Evolutionary conservation across 1,284 basidiomycete genomes (phyloP).

Genomic region (Puccinia polysora): DNA sequence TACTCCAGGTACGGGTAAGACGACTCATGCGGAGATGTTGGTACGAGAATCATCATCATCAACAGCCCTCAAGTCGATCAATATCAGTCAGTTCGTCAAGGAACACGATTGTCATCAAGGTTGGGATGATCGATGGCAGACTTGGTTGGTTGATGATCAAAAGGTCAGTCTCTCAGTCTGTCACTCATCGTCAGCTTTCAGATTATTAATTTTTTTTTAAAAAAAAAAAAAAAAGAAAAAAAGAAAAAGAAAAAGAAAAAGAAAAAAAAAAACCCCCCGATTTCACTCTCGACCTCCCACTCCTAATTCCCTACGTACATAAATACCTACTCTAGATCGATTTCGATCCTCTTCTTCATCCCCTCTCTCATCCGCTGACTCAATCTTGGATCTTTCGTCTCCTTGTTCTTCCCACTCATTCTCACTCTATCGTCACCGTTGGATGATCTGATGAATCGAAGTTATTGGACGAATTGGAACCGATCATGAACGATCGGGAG

Average conservation of each 20-base stretch:
- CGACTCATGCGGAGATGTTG: conserved; percentile 79
- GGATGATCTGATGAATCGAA: conserved; percentile 51
- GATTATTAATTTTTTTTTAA: neutral
- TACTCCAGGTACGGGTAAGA: conserved; percentile 68
- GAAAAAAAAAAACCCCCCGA: no score
- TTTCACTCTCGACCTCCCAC: neutral
- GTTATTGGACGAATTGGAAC: conserved; percentile 73
- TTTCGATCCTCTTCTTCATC: no score
- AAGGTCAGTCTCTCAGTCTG: conserved; percentile 59
- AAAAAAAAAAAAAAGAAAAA: no score
- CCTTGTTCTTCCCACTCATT: neutral
- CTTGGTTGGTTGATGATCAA: conserved; percentile 91
- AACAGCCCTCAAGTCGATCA: conserved; percentile 65
- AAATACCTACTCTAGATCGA: no score
- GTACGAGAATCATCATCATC: conserved; percentile 54
- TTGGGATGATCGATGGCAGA: conserved; percentile 90
- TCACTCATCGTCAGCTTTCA: conserved; percentile 2
- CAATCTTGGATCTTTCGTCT: no score
- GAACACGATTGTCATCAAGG: conserved; percentile 73
- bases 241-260: no score
- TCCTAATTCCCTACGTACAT: no score
- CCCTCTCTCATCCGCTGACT: no score
- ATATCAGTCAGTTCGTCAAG: conserved; percentile 85
- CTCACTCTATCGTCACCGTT: neutral
- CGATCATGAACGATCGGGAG: conserved; percentile 53